Base-by-base conservation (phyloP, 495 filamentous ascomycete species). In the Daldinia vernicosa region DNA sequence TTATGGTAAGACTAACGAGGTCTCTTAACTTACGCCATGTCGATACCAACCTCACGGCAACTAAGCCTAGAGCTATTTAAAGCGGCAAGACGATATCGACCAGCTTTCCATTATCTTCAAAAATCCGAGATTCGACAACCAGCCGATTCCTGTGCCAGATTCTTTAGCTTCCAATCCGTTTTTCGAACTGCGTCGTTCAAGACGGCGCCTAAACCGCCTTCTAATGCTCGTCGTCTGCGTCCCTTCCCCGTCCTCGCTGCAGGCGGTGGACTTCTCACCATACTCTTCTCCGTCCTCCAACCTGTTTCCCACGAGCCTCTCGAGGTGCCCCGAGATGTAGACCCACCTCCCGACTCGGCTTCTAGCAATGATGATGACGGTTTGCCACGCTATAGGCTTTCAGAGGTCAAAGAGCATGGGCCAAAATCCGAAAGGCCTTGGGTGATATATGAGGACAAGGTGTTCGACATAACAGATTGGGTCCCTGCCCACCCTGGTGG, bases 381-480 rank as follows among this genome's bases (percentile, higher is more conserved):
- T 11, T 70, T 84, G 15, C 83, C 82, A 0, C 79, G 78, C 6
- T 85, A 81, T 74, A 80, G 82, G 4, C 78, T 89, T 30, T 60
- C 76, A 56, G 84, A 87, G 37, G 69, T 89, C 24, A 72, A 76
- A 19, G 67, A 83, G 26, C 87, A 89, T 69, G 82, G 80, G 12
- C 74, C 76, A 0, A 78, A 78, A 19, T 85, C 87, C 0, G 60
- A 78, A 1, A 57, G 76, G 4, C 82, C 83, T 15, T 89, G 87
- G 87, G 82, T 88, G 0, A 82, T 78, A 32, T 80, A 79, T 33
- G 83, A 79, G 14, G 81, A 83, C 70, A 82, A 84, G 35, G 86
- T 89, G 7, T 89, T 88, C 79, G 81, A 89, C 65, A 89, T 89
- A 51, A 89, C 86, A 9, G 81, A 86, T 28, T 89, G 85, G 84